Conservation (phyloP, 2,329 filamentous ascomycete species). For the Phyllosticta citriasiana region DNA sequence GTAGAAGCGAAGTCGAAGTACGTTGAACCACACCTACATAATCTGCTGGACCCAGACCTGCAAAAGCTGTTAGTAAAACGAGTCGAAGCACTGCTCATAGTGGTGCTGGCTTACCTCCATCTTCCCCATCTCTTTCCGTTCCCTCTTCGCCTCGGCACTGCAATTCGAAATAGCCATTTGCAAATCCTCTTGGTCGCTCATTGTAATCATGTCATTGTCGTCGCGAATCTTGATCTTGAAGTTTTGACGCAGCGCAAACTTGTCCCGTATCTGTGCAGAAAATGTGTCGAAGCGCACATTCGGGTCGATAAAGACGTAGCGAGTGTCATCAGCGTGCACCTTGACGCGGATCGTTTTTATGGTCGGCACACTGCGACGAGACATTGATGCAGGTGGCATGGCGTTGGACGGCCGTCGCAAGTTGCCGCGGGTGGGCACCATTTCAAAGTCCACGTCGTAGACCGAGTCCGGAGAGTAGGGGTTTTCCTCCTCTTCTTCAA, state of each 20-base stretch:
- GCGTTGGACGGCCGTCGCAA: conserved; percentile 20
- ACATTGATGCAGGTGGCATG: background rate
- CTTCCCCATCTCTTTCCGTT: conserved; percentile 76
- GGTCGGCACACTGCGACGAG: conserved; percentile 47
- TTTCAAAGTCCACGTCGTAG: conserved; percentile 64
- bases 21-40: conserved; percentile 6
- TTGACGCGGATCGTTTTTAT: conserved; percentile 64
- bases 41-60: conserved; percentile 8
- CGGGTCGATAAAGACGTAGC: conserved; percentile 78
- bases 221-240: conserved; percentile 88
- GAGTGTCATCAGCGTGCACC: conserved; percentile 75
- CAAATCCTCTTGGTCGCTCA: conserved; percentile 92
- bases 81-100: background rate
- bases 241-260: conserved; percentile 66
- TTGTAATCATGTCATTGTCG: conserved; percentile 92
- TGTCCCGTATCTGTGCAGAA: conserved; percentile 68
- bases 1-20: background rate
- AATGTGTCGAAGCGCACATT: conserved; percentile 68
- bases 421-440: conserved; percentile 42
- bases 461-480: conserved; percentile 64
- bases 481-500: conserved; percentile 69
- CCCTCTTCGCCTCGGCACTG: conserved; percentile 58
- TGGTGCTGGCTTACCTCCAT: conserved; percentile 65
- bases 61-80: background rate
- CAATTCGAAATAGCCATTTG: conserved; percentile 72